Conservation (phyloP, 305 asterid genomes). For the Galium porrigens region DNA sequence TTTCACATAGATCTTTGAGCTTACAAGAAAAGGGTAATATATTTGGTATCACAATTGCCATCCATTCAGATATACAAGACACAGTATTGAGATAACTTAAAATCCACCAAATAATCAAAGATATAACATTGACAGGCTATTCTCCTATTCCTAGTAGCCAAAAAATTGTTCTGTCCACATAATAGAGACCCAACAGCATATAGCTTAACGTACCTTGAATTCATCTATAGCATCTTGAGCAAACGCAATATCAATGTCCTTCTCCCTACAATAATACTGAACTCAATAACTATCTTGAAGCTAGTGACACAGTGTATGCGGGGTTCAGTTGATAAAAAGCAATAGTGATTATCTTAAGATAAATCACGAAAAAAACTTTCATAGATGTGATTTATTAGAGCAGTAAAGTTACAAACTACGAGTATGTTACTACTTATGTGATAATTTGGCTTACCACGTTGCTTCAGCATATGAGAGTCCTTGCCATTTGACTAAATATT, state of each 20-base stretch:
- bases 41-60: neutral
- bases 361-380: slow-evolving; percentile 11
- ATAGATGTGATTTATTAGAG: neutral
- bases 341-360: neutral
- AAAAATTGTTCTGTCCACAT: neutral
- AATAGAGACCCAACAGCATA: slow-evolving; percentile 15
- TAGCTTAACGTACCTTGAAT: slow-evolving; percentile 49
- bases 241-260: slow-evolving; percentile 71
- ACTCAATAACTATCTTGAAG: slow-evolving; percentile 13
- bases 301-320: neutral
- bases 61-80: slow-evolving; percentile 1
- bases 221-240: slow-evolving; percentile 97
- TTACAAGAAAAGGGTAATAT: neutral
- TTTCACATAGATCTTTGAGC: neutral
- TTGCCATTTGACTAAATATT: slow-evolving; percentile 94
- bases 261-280: slow-evolving; percentile 55
- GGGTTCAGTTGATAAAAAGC: neutral
- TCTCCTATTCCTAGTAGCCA: neutral
- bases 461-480: slow-evolving; percentile 99
- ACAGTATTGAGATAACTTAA: neutral
- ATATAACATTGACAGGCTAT: neutral
- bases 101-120: neutral
- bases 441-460: slow-evolving; percentile 52
- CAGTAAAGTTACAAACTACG: slow-evolving; percentile 12
- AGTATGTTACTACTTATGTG: slow-evolving; percentile 8